These are phyloP conservation scores for Exserohilum rostratum DNA, from an alignment of 2,329 filamentous ascomycete genomes.

Conservation along the genomic window DNA sequence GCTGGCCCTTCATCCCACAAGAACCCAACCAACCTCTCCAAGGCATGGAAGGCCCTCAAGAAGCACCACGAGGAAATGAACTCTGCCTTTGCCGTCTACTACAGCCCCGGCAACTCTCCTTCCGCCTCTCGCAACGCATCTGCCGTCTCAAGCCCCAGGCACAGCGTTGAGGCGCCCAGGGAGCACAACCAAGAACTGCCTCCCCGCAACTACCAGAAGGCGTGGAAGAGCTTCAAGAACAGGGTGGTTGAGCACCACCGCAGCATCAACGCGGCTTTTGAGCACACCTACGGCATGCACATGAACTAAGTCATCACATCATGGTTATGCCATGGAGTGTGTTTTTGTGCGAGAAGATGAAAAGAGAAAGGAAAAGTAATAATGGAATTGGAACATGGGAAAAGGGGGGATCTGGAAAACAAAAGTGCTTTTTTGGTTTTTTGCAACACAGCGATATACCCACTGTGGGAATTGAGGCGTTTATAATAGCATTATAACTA, in stretches of 20 bases:
- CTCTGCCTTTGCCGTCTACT: constrained; percentile 35
- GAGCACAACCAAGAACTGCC: constrained; percentile 10
- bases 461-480: not conserved
- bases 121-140: constrained; percentile 18
- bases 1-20: constrained; percentile 18
- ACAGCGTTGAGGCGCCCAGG: constrained; percentile 20
- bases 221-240: constrained; percentile 35
- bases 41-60: constrained; percentile 39
- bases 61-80: constrained; percentile 41
- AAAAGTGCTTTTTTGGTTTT: constrained; percentile 10
- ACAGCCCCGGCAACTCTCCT: constrained; percentile 24
- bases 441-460: constrained; percentile 4
- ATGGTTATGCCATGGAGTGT: too few relatives aligned
- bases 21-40: constrained; percentile 26
- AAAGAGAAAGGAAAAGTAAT: not conserved
- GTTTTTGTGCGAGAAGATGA: not conserved
- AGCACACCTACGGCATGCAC: constrained; percentile 19
- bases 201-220: constrained; percentile 31
- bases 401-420: not conserved
- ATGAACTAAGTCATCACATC: not conserved
- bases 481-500: too few relatives aligned
- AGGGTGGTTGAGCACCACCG: constrained; percentile 40
- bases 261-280: constrained; percentile 33
- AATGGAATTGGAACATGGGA: not conserved
- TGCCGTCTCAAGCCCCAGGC: constrained; percentile 16